Percentiles rank a stretch among this genome's conserved stretches.
phyloP scores from a whole-genome alignment of 2,329 filamentous ascomycete species.

The Penicillium oxalicum region DNA sequence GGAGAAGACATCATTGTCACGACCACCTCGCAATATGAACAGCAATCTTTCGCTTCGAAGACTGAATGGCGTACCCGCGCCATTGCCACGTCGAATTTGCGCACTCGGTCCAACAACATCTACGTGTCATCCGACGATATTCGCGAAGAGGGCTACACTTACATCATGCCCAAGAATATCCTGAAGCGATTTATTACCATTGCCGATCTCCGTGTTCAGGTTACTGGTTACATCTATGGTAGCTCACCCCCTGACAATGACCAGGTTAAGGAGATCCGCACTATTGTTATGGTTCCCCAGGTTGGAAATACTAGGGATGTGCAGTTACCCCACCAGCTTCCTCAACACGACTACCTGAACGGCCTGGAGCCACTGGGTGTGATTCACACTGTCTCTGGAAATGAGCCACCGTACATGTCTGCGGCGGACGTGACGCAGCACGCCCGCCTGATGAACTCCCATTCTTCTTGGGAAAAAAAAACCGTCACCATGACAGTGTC shows the following conservation, averaged over 20 bases:
- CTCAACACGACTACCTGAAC: constrained; percentile 84
- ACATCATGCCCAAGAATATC: constrained; percentile 98
- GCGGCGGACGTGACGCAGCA: constrained; percentile 92
- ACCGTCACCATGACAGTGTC: constrained; percentile 92
- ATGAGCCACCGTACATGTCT: constrained; percentile 94
- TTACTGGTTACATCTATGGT: constrained; percentile 93
- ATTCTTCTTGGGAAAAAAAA: constrained; percentile 77
- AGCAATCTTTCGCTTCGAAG: constrained; percentile 96
- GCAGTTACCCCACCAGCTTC: constrained; percentile 81
- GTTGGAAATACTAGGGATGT: constrained; percentile 90
- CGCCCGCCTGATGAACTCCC: constrained; percentile 77
- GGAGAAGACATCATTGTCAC: constrained; percentile 98
- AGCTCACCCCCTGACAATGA: constrained; percentile 88
- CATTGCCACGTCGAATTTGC: constrained; percentile 91
- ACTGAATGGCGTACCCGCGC: constrained; percentile 97
- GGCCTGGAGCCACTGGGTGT: constrained; percentile 84
- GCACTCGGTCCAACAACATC: constrained; percentile 93
- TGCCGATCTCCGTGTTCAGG: constrained; percentile 90
- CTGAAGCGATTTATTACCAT: constrained; percentile 98
- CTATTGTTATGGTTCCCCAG: constrained; percentile 96
- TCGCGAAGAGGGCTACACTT: constrained; percentile 83
- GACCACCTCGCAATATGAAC: constrained; percentile 95
- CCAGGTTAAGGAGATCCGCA: constrained; percentile 93
- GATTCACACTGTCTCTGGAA: constrained; percentile 92
- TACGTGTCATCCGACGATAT: constrained; percentile 96